Evolutionary conservation across 2,329 filamentous ascomycete genomes (phyloP).

Genomic region (Fusarium xylarioides): DNA sequence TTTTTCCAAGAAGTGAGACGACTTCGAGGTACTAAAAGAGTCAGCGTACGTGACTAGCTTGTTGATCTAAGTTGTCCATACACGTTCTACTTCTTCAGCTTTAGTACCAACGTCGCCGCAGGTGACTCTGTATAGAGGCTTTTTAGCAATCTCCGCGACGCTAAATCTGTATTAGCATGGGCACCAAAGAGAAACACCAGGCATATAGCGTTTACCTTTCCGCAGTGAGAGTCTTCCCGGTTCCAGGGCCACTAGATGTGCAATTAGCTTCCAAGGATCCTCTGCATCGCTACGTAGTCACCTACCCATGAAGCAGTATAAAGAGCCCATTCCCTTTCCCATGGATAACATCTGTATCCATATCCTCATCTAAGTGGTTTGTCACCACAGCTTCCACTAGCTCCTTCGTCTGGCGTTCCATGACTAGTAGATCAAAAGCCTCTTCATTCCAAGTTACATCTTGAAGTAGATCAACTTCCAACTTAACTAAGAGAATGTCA

Average conservation of each 20-base stretch:
- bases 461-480: background rate
- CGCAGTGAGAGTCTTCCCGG: background rate
- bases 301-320: background rate
- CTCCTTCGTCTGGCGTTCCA: background rate
- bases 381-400: background rate
- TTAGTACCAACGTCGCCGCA: slow-evolving; percentile 1
- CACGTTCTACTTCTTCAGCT: background rate
- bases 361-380: background rate
- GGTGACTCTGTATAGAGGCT: background rate
- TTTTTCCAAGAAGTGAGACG: background rate
- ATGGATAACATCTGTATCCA: background rate
- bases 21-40: background rate
- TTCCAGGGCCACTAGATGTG: background rate
- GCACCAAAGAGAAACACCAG: fast-evolving
- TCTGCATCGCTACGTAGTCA: fast-evolving
- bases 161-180: fast-evolving
- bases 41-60: fast-evolving
- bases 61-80: fast-evolving
- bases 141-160: background rate
- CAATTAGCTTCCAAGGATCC: fast-evolving
- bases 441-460: background rate
- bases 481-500: background rate
- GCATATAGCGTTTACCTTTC: background rate
- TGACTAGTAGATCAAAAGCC: background rate
- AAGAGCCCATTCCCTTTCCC: background rate